phyloP scores from a whole-genome alignment of 306 rosid genomes.

The Sindora glabra region DNA sequence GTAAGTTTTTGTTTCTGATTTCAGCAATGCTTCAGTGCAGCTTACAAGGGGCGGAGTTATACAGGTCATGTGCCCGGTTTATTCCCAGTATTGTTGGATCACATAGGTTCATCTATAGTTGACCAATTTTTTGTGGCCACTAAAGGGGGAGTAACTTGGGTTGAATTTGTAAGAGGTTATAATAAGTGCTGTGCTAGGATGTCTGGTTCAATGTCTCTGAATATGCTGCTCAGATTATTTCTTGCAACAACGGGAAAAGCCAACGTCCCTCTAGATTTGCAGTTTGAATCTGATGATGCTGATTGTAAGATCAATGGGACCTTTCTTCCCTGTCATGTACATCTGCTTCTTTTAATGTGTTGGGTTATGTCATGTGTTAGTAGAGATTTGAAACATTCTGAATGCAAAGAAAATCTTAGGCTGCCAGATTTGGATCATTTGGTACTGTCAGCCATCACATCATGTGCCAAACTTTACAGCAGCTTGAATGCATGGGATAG shows the following conservation, averaged over 20 bases:
- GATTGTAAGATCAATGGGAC: constrained; percentile 61
- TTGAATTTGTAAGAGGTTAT: constrained; percentile 68
- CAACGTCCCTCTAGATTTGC: constrained; percentile 35
- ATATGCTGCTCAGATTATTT: constrained; percentile 45
- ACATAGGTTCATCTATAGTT: constrained; percentile 43
- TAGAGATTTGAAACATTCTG: constrained; percentile 23
- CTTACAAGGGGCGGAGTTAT: constrained; percentile 22
- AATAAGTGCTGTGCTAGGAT: constrained; percentile 61
- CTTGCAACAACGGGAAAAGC: constrained; percentile 11
- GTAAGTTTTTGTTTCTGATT: not conserved
- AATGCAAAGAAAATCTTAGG: constrained; percentile 19
- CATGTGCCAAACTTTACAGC: constrained; percentile 39
- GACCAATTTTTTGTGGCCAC: constrained; percentile 49
- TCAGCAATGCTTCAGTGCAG: constrained; percentile 57
- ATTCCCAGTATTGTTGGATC: constrained; percentile 50
- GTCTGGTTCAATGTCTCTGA: constrained; percentile 50
- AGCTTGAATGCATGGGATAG: constrained; percentile 51
- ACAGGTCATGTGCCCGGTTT: constrained; percentile 27
- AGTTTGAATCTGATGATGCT: constrained; percentile 48
- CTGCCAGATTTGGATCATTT: constrained; percentile 63
- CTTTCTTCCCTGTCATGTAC: constrained; percentile 47
- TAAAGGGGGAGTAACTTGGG: constrained; percentile 62
- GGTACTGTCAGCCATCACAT: constrained; percentile 43
- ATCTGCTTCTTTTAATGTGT: constrained; percentile 57
- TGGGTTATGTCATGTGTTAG: constrained; percentile 67